Percentiles rank a stretch among this genome's conserved stretches.
These are phyloP conservation scores for Aspergillus bridgeri DNA, from an alignment of 495 filamentous ascomycete genomes.

Conservation along the genomic window DNA sequence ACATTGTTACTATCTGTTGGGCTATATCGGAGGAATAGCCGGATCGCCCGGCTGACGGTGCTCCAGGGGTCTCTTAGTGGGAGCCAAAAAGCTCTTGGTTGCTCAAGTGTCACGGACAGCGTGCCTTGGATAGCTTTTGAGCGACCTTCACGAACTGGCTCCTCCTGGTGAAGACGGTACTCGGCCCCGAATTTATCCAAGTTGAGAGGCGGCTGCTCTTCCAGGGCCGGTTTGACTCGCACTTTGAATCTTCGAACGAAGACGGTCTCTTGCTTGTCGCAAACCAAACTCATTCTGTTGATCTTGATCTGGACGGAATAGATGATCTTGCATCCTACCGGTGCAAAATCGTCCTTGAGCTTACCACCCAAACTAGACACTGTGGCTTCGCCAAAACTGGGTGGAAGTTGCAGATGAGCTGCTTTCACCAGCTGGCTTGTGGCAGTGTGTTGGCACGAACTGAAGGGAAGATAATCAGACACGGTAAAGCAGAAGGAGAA, in stretches of 20 bases:
- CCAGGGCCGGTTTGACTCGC: constrained; percentile 59
- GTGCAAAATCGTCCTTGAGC: constrained; percentile 62
- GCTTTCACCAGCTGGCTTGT: constrained; percentile 47
- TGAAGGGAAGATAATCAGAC: constrained; percentile 57
- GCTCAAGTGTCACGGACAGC: constrained; percentile 57
- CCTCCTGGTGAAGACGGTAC: constrained; percentile 61
- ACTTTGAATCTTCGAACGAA: constrained; percentile 44
- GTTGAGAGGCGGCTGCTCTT: constrained; percentile 64
- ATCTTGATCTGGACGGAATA: constrained; percentile 59
- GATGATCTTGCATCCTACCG: constrained; percentile 60
- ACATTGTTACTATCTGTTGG: neutral
- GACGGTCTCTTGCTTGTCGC: constrained; percentile 24
- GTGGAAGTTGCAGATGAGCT: constrained; percentile 66
- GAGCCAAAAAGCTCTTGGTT: constrained; percentile 60
- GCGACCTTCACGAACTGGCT: constrained; percentile 29
- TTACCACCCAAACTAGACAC: constrained; percentile 28
- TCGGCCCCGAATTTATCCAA: constrained; percentile 48
- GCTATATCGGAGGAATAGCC: constrained; percentile 7
- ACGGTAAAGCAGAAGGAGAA: constrained; percentile 75
- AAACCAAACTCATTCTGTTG: constrained; percentile 49
- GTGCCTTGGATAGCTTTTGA: constrained; percentile 58
- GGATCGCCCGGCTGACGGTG: constrained; percentile 11
- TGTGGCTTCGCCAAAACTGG: constrained; percentile 57
- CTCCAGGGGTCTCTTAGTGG: constrained; percentile 24
- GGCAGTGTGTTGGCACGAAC: constrained; percentile 46